Conservation (phyloP, 2,329 filamentous ascomycete species). For the Teratosphaeria epicoccoides region DNA sequence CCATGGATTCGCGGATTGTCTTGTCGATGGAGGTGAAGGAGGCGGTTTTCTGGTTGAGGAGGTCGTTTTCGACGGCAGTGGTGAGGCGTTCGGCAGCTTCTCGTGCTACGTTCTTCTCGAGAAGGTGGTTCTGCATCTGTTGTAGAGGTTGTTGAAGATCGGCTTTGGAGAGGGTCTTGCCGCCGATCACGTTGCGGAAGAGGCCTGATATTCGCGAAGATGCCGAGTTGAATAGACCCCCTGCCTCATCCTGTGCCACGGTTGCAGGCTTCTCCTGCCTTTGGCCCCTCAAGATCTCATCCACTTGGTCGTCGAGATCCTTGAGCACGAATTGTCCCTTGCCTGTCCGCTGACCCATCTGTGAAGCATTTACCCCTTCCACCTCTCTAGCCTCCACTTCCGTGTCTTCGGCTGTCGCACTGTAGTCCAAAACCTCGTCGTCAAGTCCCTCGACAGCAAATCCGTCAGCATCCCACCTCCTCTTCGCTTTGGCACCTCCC, state of each 20-base stretch:
- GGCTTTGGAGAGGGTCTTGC: constrained; percentile 79
- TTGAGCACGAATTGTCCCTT: constrained; percentile 91
- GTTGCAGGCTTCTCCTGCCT: constrained; percentile 52
- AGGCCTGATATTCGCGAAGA: constrained; percentile 76
- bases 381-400: constrained; percentile 41
- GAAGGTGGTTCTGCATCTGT: constrained; percentile 87
- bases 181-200: constrained; percentile 89
- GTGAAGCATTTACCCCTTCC: constrained; percentile 64
- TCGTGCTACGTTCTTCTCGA: constrained; percentile 91
- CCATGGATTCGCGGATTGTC: constrained; percentile 76
- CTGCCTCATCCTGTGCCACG: constrained; percentile 26
- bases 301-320: constrained; percentile 86
- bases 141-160: constrained; percentile 89
- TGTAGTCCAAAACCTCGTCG: constrained; percentile 77
- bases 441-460: constrained; percentile 74
- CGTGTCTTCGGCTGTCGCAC: constrained; percentile 48
- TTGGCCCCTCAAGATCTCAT: constrained; percentile 76
- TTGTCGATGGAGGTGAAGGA: constrained; percentile 73
- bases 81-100: constrained; percentile 88
- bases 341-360: constrained; percentile 74
- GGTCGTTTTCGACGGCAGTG: constrained; percentile 79
- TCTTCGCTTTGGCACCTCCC: constrained; percentile 64
- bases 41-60: constrained; percentile 81
- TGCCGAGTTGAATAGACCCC: constrained; percentile 65
- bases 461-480: constrained; percentile 88